Base-by-base conservation (phyloP, 1,139 yeast species). In the Candida sp. region DNA sequence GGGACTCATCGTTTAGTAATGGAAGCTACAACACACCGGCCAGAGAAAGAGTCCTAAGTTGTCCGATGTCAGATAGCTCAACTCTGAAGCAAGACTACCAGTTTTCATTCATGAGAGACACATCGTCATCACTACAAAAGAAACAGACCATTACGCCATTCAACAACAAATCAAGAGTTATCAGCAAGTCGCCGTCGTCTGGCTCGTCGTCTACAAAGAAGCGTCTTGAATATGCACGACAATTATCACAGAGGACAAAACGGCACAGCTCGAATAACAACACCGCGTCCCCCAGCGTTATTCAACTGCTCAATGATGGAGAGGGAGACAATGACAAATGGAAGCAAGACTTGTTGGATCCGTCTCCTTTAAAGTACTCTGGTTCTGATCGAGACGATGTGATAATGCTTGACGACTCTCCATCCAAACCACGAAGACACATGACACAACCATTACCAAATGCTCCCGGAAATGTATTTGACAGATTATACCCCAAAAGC, bases 101-200 rank as follows among this genome's bases (percentile, higher is more conserved):
- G 51, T 69, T 67, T 50, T 71, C 77, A 5, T 73, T 73, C 49
- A 73, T 73, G 78, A 62, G 63, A 44, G 75, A 70, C 12, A 73
- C 78, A 0, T 57, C 77, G 3, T 71, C 77, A 4, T 72, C 78
- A 1, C 50, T 63, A 17, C 69, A 68, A 48, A 71, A 69, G 54
- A 67, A 65, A 48, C 56, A 53, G 44, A 26, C 37, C 7, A 37
- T 46, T 33, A 49, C 46, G n/a, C 50, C 48, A 7, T 34, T 49
- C 37, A 47, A 42, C 32, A 39, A 34, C 23, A 44, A 28, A 17
- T 17, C 50, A n/a, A n/a, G 53, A 8, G 33, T 46, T 23, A 11
- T 48, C 5, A 27, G 47, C 12, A 47, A 44, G 26, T 43, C 46
- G 4, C 43, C 52, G 26, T 9, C 52, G n/a, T n/a, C 34, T 7